Base-by-base conservation (phyloP, 1,139 yeast species). In the Debaryomyces coudertii region DNA sequence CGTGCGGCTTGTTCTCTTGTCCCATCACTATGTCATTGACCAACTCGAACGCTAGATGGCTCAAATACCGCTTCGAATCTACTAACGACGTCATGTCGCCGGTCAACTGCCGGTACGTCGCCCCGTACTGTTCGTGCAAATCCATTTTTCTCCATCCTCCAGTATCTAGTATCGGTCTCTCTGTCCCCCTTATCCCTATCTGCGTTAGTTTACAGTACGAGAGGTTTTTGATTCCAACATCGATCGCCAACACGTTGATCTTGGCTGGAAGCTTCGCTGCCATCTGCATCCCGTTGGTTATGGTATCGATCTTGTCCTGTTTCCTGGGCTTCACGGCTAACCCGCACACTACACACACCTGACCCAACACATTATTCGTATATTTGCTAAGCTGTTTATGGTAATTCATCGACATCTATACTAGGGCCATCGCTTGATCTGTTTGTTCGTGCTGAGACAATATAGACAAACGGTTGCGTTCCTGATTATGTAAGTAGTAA, bases 161-260 rank as follows among this genome's bases (percentile, higher is more conserved):
- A 41, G 48, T 5, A 46, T 39, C 5, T 25, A 40, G 11, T 42
- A 12, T 2, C 53, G 60, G 42, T 43, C 46, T 18, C 33, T 36
- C 4, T 5, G n/a, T n/a, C 5, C 18, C 25, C 29, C 11, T 9
- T 3, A 27, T 15, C 9, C 18, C 25, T 11, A 36, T n/a, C 30
- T 42, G 47, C 43, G 37, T 27, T 56, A 47, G 50, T 41, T 61
- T 60, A 54, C 78, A 73, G 50, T 65, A 72, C 2, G 76, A 64
- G 47, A 73, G 71, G 55, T 73, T 72, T 55, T 72, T 73, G 45
- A 73, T 55, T 5, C 79, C 79, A 11, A 73, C 62, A 50, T 73
- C 79, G 9, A 73, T 60, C 9, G 74, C 59, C 5, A 66, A 49
- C 5, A 69, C 47, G 31, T 54, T 53, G 35, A 64, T 52, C 27